Percentiles rank a stretch among this genome's conserved stretches.
These are phyloP conservation scores for Tricholoma saponaceum DNA, from an alignment of 768 basidiomycete genomes.

Conservation along the genomic window DNA sequence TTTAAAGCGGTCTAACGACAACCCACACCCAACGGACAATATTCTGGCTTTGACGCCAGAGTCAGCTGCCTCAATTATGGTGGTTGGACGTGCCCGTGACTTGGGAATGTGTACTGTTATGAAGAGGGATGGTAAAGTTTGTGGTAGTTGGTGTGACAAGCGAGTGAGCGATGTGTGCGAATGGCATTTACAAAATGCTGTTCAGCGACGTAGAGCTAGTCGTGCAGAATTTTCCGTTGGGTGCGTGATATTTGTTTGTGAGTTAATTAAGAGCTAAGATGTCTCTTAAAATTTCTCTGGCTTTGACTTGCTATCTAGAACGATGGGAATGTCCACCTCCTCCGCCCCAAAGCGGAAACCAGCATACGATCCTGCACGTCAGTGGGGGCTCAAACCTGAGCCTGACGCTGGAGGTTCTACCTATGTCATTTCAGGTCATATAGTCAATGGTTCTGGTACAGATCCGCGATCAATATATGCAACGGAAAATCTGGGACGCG, in stretches of 20 bases:
- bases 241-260: constrained; percentile 38
- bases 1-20: constrained; percentile 41
- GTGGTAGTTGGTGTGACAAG: constrained; percentile 90
- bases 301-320: constrained; percentile 37
- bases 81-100: constrained; percentile 84
- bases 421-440: constrained; percentile 79
- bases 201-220: constrained; percentile 66
- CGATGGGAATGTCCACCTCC: constrained; percentile 62
- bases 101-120: constrained; percentile 79
- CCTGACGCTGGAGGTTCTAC: constrained; percentile 43
- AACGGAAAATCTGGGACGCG: constrained; percentile 72
- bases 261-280: neutral
- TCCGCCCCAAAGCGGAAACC: constrained; percentile 48
- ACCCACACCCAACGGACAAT: constrained; percentile 75
- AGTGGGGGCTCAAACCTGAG: constrained; percentile 69
- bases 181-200: constrained; percentile 82
- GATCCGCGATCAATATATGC: constrained; percentile 46
- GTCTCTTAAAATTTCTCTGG: neutral
- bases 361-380: constrained; percentile 62
- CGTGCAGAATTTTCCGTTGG: constrained; percentile 85
- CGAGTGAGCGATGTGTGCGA: constrained; percentile 86
- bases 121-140: constrained; percentile 76
- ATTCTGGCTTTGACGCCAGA: constrained; percentile 87
- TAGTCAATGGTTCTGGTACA: constrained; percentile 47
- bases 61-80: constrained; percentile 72